Evolutionary conservation across 2,329 filamentous ascomycete genomes (phyloP).

Genomic region (Xylaria sp.): DNA sequence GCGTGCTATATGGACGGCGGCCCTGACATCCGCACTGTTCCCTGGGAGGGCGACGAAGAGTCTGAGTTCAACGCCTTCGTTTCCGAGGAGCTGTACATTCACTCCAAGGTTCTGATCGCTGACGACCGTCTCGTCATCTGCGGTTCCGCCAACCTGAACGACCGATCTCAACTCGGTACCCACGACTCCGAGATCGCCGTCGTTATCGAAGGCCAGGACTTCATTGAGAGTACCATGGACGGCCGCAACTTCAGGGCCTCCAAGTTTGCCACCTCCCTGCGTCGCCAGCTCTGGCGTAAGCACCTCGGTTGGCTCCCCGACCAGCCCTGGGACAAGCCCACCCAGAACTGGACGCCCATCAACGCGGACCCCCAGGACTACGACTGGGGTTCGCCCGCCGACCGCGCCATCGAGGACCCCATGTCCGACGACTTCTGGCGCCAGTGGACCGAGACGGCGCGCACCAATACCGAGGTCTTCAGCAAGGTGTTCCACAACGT

Average conservation of each 20-base stretch:
- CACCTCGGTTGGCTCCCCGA: constrained; percentile 78
- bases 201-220: constrained; percentile 71
- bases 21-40: constrained; percentile 56
- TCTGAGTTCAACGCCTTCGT: constrained; percentile 57
- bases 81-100: constrained; percentile 64
- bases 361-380: constrained; percentile 65
- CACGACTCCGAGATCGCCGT: constrained; percentile 91
- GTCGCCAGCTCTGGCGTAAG: constrained; percentile 83
- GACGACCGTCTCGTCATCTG: constrained; percentile 84
- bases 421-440: constrained; percentile 61
- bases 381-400: constrained; percentile 63
- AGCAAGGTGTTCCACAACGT: constrained; percentile 75
- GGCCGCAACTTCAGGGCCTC: constrained; percentile 66
- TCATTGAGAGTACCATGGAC: constrained; percentile 67
- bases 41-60: constrained; percentile 51
- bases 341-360: constrained; percentile 73
- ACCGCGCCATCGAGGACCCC: constrained; percentile 68
- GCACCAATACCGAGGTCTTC: constrained; percentile 75
- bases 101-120: constrained; percentile 83
- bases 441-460: constrained; percentile 69
- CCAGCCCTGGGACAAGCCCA: constrained; percentile 61
- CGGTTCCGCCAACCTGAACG: constrained; percentile 86
- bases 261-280: constrained; percentile 71
- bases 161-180: constrained; percentile 75
- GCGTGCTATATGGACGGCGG: constrained; percentile 80